phyloP scores from a whole-genome alignment of 1,284 basidiomycete species.

The Stygiomarasmius scandens region DNA sequence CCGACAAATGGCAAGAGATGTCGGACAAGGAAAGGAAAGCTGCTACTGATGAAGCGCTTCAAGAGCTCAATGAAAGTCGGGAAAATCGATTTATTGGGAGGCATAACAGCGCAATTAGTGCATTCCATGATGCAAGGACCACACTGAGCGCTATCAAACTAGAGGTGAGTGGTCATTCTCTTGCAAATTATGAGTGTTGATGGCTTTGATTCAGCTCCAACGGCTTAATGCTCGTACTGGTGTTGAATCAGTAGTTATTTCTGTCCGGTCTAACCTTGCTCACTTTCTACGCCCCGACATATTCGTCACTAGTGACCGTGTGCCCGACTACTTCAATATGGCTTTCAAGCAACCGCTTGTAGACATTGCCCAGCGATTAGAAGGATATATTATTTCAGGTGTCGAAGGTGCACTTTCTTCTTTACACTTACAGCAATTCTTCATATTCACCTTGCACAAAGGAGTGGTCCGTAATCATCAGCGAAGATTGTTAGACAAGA shows the following conservation, averaged over 20 bases:
- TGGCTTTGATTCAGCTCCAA: conserved; percentile 6
- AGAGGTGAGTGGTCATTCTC: background rate
- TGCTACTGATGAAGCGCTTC: conserved; percentile 1
- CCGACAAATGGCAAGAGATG: conserved; percentile 11
- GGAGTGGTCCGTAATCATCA: conserved; percentile 5
- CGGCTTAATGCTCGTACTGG: conserved; percentile 13
- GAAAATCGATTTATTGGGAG: conserved; percentile 2
- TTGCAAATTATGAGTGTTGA: background rate
- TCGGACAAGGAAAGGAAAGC: conserved; percentile 3
- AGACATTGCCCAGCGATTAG: conserved; percentile 10
- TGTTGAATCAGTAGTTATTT: conserved; percentile 9
- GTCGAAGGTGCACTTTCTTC: background rate
- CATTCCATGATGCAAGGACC: conserved; percentile 13
- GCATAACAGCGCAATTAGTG: conserved; percentile 5
- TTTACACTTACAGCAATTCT: too few species aligned
- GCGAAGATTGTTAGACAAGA: background rate
- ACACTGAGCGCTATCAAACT: conserved; percentile 3
- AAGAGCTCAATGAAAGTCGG: background rate
- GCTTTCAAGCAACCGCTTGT: conserved; percentile 6
- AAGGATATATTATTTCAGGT: conserved; percentile 14
- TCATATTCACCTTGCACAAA: background rate
- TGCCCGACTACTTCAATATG: conserved; percentile 12
- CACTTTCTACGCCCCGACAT: conserved; percentile 7
- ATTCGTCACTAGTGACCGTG: conserved; percentile 7
- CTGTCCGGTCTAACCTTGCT: conserved; percentile 4